Percentiles rank a stretch among this genome's conserved stretches.
Conservation (phyloP, 2,329 filamentous ascomycete species). For the Ophiostoma perfectum region DNA sequence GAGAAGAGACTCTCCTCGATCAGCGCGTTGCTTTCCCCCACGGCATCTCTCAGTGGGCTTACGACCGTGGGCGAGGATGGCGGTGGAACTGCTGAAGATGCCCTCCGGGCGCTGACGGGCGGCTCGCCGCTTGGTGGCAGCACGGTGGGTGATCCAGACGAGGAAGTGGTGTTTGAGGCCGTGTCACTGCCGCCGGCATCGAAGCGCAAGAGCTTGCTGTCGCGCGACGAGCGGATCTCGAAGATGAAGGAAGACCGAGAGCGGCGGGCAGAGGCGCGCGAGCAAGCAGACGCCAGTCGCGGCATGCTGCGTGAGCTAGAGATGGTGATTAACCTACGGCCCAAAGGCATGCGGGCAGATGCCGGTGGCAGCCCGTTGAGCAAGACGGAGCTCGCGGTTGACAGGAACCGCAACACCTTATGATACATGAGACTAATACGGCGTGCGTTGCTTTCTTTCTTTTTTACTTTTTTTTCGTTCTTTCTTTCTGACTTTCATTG, state of each 20-base stretch:
- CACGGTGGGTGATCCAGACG: constrained; percentile 50
- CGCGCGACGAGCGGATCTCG: constrained; percentile 77
- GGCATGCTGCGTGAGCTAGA: constrained; percentile 92
- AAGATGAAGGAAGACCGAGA: constrained; percentile 85
- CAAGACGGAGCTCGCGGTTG: neutral
- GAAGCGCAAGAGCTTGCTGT: constrained; percentile 63
- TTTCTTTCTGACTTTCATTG: neutral
- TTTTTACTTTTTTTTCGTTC: neutral
- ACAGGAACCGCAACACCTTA: constrained; percentile 18
- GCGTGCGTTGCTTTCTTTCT: neutral
- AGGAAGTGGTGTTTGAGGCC: constrained; percentile 84
- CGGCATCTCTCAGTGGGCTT: constrained; percentile 61
- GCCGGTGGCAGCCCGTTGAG: neutral
- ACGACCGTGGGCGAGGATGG: constrained; percentile 52
- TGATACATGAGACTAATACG: constrained; percentile 11
- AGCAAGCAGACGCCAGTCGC: constrained; percentile 73
- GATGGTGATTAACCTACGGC: constrained; percentile 64
- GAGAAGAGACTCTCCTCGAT: constrained; percentile 63
- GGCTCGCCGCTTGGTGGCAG: constrained; percentile 47
- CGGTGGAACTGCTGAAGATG: constrained; percentile 44
- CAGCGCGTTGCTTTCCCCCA: constrained; percentile 54
- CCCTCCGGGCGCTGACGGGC: constrained; percentile 66
- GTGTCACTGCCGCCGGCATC: constrained; percentile 61
- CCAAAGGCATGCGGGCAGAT: constrained; percentile 18
- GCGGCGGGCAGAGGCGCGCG: constrained; percentile 63